A percentile compares a stretch with the other conserved stretches of the same genome.
Conservation (phyloP, 2,329 filamentous ascomycete species). For the Calonectria pteridis region DNA sequence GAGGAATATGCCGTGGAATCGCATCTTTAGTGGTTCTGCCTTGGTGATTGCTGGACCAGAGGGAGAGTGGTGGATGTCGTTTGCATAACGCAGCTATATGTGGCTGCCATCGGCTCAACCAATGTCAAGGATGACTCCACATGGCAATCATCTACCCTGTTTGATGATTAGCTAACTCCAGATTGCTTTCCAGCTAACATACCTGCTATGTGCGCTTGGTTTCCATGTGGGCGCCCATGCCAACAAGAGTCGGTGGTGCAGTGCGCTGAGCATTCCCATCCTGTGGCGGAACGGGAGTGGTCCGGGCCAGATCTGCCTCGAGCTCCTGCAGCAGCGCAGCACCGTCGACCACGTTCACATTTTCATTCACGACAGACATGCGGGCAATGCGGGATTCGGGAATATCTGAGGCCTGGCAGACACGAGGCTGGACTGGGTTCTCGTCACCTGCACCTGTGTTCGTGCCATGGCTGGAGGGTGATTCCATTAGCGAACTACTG, state of each 20-base stretch:
- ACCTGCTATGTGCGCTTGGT: not conserved
- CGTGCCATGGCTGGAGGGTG: not conserved
- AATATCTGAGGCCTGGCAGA: not conserved
- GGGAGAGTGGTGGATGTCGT: not conserved
- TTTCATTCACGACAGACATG: not conserved
- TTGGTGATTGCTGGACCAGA: not conserved
- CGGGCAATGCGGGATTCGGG: constrained; percentile 19
- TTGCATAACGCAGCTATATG: not conserved
- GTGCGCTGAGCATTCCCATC: not conserved
- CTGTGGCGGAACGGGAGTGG: not conserved
- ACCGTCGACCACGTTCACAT: not conserved
- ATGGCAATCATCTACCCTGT: too few relatives aligned
- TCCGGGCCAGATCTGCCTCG: constrained; percentile 1
- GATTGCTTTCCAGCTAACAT: too few relatives aligned
- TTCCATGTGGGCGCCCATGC: not conserved
- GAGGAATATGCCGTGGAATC: not conserved
- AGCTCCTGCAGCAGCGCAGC: constrained; percentile 2
- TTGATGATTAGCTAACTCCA: not conserved
- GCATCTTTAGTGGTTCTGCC: not conserved
- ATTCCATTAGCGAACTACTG: constrained; percentile 3
- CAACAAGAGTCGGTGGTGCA: not conserved
- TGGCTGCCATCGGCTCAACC: not conserved
- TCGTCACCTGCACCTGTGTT: not conserved
- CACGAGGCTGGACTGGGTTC: not conserved
- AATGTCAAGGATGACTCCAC: not conserved